Evolutionary conservation across 2,329 filamentous ascomycete species (phyloP), one percentile per base, ranked within the genome.

Genomic region (Pseudogymnoascus pannorum): DNA sequence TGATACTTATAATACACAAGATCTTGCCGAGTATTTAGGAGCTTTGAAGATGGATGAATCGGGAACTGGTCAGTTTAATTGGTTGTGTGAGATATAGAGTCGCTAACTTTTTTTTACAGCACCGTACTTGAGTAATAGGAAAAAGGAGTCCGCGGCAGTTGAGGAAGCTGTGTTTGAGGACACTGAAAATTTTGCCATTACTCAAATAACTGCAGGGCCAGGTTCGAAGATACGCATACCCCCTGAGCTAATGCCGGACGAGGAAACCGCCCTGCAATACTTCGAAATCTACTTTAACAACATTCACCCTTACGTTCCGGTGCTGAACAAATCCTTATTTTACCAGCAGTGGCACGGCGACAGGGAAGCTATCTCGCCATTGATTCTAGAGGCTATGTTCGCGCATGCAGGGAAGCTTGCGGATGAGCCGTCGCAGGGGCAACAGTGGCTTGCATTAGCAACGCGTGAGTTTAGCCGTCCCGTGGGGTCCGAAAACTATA

Each of bases 391-490:
- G 73, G 91, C 91, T 5, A 86, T 97, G 16, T 96, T 97, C 73
- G 91, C 93, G 11, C 94, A 95, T 71, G 88, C 91, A 3, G 90
- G 90, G 7, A 83, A 91, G 36, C 81, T 96, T 64, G 87, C 92
- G 1, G 91, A 94, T 66, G 90, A 95, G 66, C 87, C 90, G 4
- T 83, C 88, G 0, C 87, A 94, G 74, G 92, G 91, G 9, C 89
- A 92, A 66, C 92, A 94, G 74, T 97, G 94, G 94, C 83, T 97
- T 57, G 91, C 91, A 29, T 81, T 97, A 65, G 92, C 92, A 62
- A 89, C 90, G 26, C 88, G 91, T 94, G 78, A 77, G 83, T 77
- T 16, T 22, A 61, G 20, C 33, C 20, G 5, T 26, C 38, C 36
- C 24, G 8, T 61, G 26, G 26, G n/a, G 12, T 18, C 60, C 48